Percentiles rank a stretch among this genome's conserved stretches.
Evolutionary conservation across 1,284 basidiomycete species (phyloP).

Genomic region (Bjerkandera adusta): DNA sequence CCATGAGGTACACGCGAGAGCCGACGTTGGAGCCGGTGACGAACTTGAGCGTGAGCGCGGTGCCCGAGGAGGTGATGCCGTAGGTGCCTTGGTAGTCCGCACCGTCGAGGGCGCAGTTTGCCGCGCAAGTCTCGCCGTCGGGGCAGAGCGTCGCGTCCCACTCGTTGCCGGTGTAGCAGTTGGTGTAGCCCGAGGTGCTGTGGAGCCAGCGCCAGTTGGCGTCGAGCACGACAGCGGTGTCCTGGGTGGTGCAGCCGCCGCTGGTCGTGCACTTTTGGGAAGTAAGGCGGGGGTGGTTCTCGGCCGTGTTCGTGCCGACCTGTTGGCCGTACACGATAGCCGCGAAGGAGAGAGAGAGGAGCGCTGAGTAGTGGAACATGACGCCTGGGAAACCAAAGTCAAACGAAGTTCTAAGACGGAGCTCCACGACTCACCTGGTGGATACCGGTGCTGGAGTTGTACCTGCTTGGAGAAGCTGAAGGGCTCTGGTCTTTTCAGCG

Average conservation of each 20-base stretch:
- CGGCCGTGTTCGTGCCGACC: conserved; percentile 37
- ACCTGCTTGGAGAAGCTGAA: too few species aligned
- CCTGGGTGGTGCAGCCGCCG: conserved; percentile 12
- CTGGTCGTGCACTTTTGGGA: conserved; percentile 38
- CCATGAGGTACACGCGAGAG: conserved; percentile 53
- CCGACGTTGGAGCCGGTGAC: conserved; percentile 49
- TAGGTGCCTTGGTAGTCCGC: conserved; percentile 47
- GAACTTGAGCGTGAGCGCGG: conserved; percentile 49
- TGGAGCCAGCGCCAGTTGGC: conserved; percentile 30
- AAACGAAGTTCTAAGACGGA: too few species aligned
- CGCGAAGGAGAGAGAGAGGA: conserved; percentile 23
- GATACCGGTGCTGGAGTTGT: too few species aligned
- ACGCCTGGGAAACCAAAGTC: not conserved
- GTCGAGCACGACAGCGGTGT: conserved; percentile 22
- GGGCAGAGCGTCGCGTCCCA: conserved; percentile 32
- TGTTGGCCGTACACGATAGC: conserved; percentile 37
- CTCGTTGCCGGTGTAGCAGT: conserved; percentile 29
- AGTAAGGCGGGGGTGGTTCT: conserved; percentile 40
- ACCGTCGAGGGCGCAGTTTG: conserved; percentile 39
- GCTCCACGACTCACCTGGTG: too few species aligned
- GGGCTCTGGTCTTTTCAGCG: too few species aligned
- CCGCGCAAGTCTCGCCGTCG: conserved; percentile 28
- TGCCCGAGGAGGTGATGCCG: conserved; percentile 42
- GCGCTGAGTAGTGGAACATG: conserved; percentile 15
- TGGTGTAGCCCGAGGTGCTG: conserved; percentile 22